Conservation (phyloP, 495 filamentous ascomycete species). For the Ramalina intermedia region DNA sequence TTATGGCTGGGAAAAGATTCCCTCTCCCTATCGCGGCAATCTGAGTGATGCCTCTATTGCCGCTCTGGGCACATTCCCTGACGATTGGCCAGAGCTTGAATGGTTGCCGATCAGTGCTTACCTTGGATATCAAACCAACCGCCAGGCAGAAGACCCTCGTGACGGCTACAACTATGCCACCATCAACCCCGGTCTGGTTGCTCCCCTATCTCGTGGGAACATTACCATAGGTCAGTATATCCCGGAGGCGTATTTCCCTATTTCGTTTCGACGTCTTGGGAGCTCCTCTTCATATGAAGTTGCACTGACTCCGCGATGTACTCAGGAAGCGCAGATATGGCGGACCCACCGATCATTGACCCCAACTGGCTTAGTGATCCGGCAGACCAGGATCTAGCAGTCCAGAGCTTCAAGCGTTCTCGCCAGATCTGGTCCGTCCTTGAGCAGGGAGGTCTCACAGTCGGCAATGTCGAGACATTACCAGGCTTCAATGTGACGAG, state of each 20-base stretch:
- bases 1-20: conserved; percentile 25
- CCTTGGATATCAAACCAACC: conserved; percentile 10
- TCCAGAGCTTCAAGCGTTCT: conserved; percentile 40
- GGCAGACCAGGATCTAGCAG: conserved; percentile 27
- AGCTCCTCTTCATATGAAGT: no score
- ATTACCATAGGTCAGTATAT: conserved; percentile 6
- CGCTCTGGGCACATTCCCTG: conserved; percentile 20
- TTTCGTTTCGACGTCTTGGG: no score
- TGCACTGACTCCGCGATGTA: no score
- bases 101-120: conserved; percentile 20
- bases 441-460: conserved; percentile 10
- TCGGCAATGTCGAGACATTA: conserved; percentile 24
- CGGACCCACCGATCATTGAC: conserved; percentile 5
- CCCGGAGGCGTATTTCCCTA: no score
- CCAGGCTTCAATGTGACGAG: conserved; percentile 29
- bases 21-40: conserved; percentile 12
- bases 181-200: conserved; percentile 21
- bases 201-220: conserved; percentile 26
- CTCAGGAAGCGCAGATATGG: not conserved
- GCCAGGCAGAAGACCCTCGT: conserved; percentile 6
- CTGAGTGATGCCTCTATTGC: conserved; percentile 4
- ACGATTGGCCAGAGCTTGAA: conserved; percentile 38
- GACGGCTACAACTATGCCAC: conserved; percentile 28
- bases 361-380: conserved; percentile 34
- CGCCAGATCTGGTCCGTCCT: conserved; percentile 15